Conservation (phyloP, 1,284 basidiomycete genomes). For the Ustilago cynodontis region DNA sequence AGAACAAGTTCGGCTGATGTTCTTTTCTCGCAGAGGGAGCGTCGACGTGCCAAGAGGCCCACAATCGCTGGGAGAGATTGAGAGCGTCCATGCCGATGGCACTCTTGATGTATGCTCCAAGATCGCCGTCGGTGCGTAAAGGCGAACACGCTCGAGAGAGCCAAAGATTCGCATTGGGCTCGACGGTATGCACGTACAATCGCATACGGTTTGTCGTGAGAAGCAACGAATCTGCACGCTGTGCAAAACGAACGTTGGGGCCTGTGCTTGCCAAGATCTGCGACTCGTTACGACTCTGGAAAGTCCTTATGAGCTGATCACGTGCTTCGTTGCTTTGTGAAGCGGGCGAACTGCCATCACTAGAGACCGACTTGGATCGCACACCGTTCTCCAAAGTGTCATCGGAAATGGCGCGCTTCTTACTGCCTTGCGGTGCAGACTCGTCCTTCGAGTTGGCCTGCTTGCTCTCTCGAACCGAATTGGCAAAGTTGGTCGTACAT, state of each 20-base stretch:
- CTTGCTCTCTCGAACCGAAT: constrained; percentile 51
- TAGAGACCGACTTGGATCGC: constrained; percentile 45
- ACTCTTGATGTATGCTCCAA: constrained; percentile 51
- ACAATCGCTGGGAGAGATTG: constrained; percentile 41
- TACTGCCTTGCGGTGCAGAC: constrained; percentile 21
- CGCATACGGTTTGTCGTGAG: constrained; percentile 54
- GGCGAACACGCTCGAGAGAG: constrained; percentile 51
- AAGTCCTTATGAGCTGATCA: constrained; percentile 32
- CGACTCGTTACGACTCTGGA: constrained; percentile 37
- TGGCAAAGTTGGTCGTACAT: constrained; percentile 56
- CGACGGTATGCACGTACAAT: constrained; percentile 52
- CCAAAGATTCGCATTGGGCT: constrained; percentile 53
- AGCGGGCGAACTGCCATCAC: constrained; percentile 27
- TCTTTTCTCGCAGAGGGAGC: constrained; percentile 34
- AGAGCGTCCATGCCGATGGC: constrained; percentile 48
- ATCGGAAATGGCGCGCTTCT: constrained; percentile 45
- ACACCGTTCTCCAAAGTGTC: constrained; percentile 34
- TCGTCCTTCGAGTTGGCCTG: constrained; percentile 40
- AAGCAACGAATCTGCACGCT: constrained; percentile 49
- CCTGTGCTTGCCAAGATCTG: constrained; percentile 30
- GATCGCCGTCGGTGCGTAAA: constrained; percentile 45
- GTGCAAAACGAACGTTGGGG: constrained; percentile 38
- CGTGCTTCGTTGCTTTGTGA: constrained; percentile 19
- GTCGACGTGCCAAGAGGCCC: constrained; percentile 56
- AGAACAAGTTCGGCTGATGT: constrained; percentile 54